These are phyloP conservation scores for Bifiguratus adelaidae DNA, from an alignment of 192 early-diverging fungal species.

Conservation along the genomic window DNA sequence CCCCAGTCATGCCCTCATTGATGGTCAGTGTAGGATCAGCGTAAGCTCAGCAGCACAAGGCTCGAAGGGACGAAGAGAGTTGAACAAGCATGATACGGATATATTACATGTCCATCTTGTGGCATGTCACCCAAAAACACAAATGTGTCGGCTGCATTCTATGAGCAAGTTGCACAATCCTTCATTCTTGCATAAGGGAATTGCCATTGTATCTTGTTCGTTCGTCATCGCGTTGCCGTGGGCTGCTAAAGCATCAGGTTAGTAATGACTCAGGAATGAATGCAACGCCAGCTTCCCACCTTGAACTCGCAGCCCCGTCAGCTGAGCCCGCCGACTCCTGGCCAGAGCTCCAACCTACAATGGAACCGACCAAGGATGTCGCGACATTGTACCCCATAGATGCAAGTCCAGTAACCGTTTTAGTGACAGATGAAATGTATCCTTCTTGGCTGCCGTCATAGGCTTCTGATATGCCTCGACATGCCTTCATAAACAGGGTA, in stretches of 20 bases:
- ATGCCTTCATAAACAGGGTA: conserved; percentile 23
- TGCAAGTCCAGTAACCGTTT: conserved; percentile 6
- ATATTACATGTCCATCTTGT: not conserved
- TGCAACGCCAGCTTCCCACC: not conserved
- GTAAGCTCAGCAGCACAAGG: too few species aligned
- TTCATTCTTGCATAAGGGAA: conserved; percentile 22
- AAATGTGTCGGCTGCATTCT: not conserved
- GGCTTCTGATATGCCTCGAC: conserved; percentile 2
- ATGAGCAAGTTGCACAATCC: not conserved
- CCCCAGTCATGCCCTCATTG: too few species aligned
- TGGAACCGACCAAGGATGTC: not conserved
- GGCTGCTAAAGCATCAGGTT: not conserved
- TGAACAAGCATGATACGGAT: not conserved
- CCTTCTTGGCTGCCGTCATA: not conserved
- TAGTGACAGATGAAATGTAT: conserved; percentile 4
- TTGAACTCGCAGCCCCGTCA: not conserved
- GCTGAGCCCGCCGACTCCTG: not conserved
- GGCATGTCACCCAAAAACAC: not conserved
- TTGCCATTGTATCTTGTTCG: conserved; percentile 20
- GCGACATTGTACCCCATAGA: conserved; percentile 7
- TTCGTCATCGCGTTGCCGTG: not conserved
- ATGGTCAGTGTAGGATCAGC: too few species aligned
- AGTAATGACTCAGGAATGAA: not conserved
- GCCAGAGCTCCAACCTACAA: not conserved
- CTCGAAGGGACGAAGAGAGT: too few species aligned